phyloP scores from a whole-genome alignment of 164 flowering plant species.

The Chimonanthus salicifolius region DNA sequence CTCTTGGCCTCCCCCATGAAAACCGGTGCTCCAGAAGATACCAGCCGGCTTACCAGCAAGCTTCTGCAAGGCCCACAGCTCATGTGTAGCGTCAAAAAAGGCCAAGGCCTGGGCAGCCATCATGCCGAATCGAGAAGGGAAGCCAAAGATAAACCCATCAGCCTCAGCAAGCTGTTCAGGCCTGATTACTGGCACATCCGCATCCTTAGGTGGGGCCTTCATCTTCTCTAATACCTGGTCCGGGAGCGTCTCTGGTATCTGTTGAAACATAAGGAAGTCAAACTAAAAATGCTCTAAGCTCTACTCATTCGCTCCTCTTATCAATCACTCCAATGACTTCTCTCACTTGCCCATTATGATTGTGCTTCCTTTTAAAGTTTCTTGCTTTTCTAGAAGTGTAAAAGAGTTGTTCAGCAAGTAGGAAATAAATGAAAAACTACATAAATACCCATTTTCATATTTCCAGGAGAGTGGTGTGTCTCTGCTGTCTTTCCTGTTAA shows the following conservation, averaged over 20 bases:
- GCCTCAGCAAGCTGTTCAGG: slow-evolving; percentile 76
- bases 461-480: no score
- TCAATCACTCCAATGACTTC: not conserved
- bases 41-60: slow-evolving; percentile 96
- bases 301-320: not conserved
- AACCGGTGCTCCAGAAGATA: slow-evolving; percentile 91
- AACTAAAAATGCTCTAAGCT: not conserved
- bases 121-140: slow-evolving; percentile 85
- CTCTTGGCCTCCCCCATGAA: slow-evolving; percentile 94
- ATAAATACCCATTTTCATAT: no score
- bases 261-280: not conserved
- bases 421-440: no score
- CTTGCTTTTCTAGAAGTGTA: no score
- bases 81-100: slow-evolving; percentile 63
- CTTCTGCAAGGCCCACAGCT: slow-evolving; percentile 61
- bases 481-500: no score
- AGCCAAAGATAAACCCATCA: slow-evolving; percentile 85
- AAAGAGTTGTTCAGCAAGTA: no score
- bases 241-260: slow-evolving; percentile 84
- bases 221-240: slow-evolving; percentile 51
- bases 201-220: slow-evolving; percentile 65
- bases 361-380: not conserved
- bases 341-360: not conserved
- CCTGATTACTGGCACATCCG: slow-evolving; percentile 52
- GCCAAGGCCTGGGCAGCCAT: slow-evolving; percentile 80